These are phyloP conservation scores for Beauveria varroae DNA, from an alignment of 2,329 filamentous ascomycete genomes.

Conservation along the genomic window DNA sequence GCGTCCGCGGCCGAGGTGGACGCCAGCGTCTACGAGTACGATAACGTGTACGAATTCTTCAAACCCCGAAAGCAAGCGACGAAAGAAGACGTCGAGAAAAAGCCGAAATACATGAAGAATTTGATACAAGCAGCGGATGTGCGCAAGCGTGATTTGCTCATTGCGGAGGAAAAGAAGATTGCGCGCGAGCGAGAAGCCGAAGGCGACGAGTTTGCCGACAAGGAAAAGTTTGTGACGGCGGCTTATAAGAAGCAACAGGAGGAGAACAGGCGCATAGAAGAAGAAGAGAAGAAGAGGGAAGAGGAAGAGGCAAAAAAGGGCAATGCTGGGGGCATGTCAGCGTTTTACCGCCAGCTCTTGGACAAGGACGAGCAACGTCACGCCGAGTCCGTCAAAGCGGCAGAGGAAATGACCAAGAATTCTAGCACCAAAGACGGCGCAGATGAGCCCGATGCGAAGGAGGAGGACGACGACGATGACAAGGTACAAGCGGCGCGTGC, in stretches of 20 bases:
- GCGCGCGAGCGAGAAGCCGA: constrained; percentile 71
- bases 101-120: constrained; percentile 72
- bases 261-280: constrained; percentile 62
- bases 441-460: constrained; percentile 16
- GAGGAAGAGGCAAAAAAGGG: constrained; percentile 59
- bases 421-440: constrained; percentile 20
- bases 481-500: constrained; percentile 59
- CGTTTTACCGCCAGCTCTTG: constrained; percentile 69
- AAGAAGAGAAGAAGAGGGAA: constrained; percentile 60
- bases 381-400: constrained; percentile 61
- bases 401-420: constrained; percentile 44
- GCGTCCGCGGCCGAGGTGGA: constrained; percentile 61
- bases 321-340: constrained; percentile 61
- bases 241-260: constrained; percentile 78
- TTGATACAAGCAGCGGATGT: constrained; percentile 66
- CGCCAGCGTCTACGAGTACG: constrained; percentile 76
- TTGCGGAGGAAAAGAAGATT: constrained; percentile 74
- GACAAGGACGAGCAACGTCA: constrained; percentile 64
- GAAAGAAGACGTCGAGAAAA: constrained; percentile 47
- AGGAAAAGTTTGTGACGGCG: constrained; percentile 79
- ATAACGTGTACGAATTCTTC: constrained; percentile 71
- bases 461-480: constrained; percentile 28
- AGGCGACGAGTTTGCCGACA: constrained; percentile 72
- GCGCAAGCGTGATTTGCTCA: constrained; percentile 68
- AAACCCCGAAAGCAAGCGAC: constrained; percentile 56